phyloP scores from a whole-genome alignment of 1,284 basidiomycete species.

The Ganoderma resinaceum region DNA sequence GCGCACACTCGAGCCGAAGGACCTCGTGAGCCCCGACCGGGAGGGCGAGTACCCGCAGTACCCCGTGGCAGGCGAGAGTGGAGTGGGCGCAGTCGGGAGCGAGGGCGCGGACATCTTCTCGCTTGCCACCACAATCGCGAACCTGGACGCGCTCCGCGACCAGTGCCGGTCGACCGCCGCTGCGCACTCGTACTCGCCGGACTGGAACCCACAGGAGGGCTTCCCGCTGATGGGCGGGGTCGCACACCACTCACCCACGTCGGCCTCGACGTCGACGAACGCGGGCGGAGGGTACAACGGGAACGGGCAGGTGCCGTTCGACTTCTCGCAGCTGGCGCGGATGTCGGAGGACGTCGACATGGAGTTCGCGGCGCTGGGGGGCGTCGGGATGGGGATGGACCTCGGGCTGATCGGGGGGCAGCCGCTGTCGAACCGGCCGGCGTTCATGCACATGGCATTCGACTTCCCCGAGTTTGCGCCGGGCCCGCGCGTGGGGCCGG shows the following conservation, averaged over 20 bases:
- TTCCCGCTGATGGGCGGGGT: constrained; percentile 13
- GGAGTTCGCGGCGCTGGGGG: constrained; percentile 33
- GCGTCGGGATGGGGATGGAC: constrained; percentile 34
- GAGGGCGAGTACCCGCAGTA: constrained; percentile 7
- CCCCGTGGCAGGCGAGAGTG: constrained; percentile 8
- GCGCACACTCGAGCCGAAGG: constrained; percentile 37
- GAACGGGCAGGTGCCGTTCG: constrained; percentile 1
- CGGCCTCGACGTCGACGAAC: constrained; percentile 1
- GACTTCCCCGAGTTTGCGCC: constrained; percentile 34
- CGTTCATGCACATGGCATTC: constrained; percentile 32
- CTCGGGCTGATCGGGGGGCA: constrained; percentile 33
- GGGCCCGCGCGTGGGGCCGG: constrained; percentile 6
- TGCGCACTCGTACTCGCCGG: constrained; percentile 18
- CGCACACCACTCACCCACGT: neutral
- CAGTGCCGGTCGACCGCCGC: constrained; percentile 27
- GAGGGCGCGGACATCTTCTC: constrained; percentile 26
- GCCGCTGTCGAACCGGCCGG: constrained; percentile 34
- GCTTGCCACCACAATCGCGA: constrained; percentile 27
- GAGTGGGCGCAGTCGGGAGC: constrained; percentile 10
- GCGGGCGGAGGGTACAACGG: constrained; percentile 10
- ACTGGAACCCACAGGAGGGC: constrained; percentile 22
- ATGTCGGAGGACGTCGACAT: constrained; percentile 32
- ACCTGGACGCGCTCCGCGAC: constrained; percentile 30
- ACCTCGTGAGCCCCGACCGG: constrained; percentile 24
- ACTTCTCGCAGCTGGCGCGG: constrained; percentile 9